phyloP scores from a whole-genome alignment of 148 eudicot genomes.

The Diospyros lotus region DNA sequence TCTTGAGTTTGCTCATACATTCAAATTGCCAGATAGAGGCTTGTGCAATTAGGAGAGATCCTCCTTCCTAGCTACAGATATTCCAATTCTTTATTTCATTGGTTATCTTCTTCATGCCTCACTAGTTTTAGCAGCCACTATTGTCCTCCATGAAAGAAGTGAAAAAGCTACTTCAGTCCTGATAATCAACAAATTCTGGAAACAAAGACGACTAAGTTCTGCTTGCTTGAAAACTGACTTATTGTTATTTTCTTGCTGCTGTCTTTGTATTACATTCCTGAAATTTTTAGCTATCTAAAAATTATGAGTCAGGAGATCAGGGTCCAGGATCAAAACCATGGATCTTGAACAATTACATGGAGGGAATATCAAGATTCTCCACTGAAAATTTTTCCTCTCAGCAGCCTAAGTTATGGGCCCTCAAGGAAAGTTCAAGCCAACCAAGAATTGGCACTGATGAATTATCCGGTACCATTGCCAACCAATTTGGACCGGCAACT shows the following conservation, averaged over 20 bases:
- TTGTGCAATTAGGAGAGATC: not conserved
- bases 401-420: not conserved
- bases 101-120: not conserved
- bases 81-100: not conserved
- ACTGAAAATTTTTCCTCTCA: not conserved
- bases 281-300: not conserved
- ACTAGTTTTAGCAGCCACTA: no score
- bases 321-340: not conserved
- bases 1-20: not conserved
- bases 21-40: not conserved
- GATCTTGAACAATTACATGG: not conserved
- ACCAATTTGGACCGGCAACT: not conserved
- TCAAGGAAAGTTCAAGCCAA: not conserved
- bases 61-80: not conserved
- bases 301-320: not conserved
- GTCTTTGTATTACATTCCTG: not conserved
- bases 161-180: no score
- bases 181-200: no score
- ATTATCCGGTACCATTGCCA: not conserved
- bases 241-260: not conserved
- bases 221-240: not conserved
- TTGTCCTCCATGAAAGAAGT: no score
- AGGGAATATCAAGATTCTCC: no score
- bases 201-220: not conserved
- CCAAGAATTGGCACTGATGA: no score